Base-by-base conservation (phyloP, 495 filamentous ascomycete species). In the Penicillium pancosmium region DNA sequence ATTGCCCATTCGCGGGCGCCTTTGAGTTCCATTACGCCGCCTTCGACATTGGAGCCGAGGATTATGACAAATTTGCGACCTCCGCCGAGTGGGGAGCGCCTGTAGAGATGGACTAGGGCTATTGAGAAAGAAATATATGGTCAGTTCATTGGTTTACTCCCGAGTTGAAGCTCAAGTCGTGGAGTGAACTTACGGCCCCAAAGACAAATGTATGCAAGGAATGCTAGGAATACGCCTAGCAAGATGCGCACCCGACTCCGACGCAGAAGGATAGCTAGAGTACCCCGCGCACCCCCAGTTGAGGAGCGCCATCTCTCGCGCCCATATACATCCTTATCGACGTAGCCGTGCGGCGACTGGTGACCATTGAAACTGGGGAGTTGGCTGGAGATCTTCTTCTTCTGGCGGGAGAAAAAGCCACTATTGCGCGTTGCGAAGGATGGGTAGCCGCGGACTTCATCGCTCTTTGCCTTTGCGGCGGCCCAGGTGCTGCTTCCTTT, bases 11-110 rank as follows among this genome's bases (percentile, higher is more conserved):
- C 94, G 55, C 93, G 83, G 5, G 95, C 87, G 0, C 95, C 94
- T 71, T 99, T 99, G 92, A 90, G 96, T 70, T 96, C 94, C 93
- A 97, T 98, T 6, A 99, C 94, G 50, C 94, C 94, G 52, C 94
- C 94, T 31, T 95, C 94, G 55, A 92, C 83, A 68, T 99, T 99
- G 48, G 94, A 93, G 36, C 88, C 93, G 9, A 98, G 78, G 61
- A 99, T 93, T 33, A 99, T 89, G 36, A 99, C 94, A 65, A 90
- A 91, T 68, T 97, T 97, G 62, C 83, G 85, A 1, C 95, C 94
- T 33, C 92, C 91, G 23, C 94, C 93, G 1, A 96, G 70, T 16
- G 77, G 70, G 33, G 86, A 79, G 59, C 82, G 67, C 63, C 86
- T 80, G 65, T 88, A 88, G 40, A 66, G 50, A 60, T 75, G 67